Evolutionary conservation across 2,329 filamentous ascomycete genomes (phyloP), one percentile per base, ranked within the genome.

Genomic region (Colletotrichum kahawae): DNA sequence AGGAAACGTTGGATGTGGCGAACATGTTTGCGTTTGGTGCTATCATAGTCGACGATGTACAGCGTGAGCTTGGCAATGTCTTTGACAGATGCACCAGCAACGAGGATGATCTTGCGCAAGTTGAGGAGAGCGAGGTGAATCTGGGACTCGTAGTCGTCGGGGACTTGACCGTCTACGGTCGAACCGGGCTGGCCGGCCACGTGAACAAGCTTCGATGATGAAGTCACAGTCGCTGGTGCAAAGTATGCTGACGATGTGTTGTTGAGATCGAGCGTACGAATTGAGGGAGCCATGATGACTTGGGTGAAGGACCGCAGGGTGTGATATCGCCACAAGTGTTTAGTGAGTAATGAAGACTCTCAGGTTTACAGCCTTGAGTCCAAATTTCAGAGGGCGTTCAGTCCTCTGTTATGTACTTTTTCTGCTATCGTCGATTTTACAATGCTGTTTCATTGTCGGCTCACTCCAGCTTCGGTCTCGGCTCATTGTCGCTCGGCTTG

Each of bases 1-100:
- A 87, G 77, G 75, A 85, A 87, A 4, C 79, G 79, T 66, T 85
- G 81, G 9, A 88, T 72, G 65, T 81, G 84, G 8, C 80, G 80
- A 0, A 81, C 78, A 75, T 88, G 87, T 29, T 80, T 79, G 6
- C 84, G 81, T 3, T 82, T 78, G 5, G 76, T 70, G 1, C 83
- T 79, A 66, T 86, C 82, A 73, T 88, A 88, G 77, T 86, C 79
- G 71, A 88, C 86, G 56, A 88, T 85, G 70, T 84, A 87, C 21
- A 87, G 74, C 1, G 80, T 86, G 12, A 88, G 77, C 74, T 87
- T 87, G 14, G 82, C 79, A 27, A 88, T 84, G 71, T 88, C 81
- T 6, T 78, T 76, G 14, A 85, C 76, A 2, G 77, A 76, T 7
- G 85, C 82, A 1, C 85, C 84, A 1, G 83, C 82, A 4, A 83